Conservation (phyloP, 1,284 basidiomycete species). For the Ustilago sp. region DNA sequence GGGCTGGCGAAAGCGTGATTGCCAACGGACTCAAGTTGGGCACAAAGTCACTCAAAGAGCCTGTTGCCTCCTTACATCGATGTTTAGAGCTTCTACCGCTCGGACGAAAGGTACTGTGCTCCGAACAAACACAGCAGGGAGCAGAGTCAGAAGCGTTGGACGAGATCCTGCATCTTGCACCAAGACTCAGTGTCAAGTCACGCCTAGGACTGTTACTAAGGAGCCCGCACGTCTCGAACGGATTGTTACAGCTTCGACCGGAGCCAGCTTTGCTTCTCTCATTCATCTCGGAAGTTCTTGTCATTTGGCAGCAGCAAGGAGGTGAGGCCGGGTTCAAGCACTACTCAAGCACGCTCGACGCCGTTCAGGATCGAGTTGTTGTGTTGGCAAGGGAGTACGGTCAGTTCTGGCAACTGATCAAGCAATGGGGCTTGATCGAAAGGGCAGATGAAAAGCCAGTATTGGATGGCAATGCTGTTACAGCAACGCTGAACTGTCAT, state of each 20-base stretch:
- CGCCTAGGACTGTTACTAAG: conserved; percentile 53
- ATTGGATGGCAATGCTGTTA: conserved; percentile 61
- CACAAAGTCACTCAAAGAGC: conserved; percentile 58
- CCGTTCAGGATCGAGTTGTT: conserved; percentile 17
- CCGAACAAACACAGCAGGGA: conserved; percentile 3
- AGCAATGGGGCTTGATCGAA: conserved; percentile 26
- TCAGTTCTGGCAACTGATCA: conserved; percentile 47
- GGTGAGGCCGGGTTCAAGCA: conserved; percentile 5
- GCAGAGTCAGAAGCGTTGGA: conserved; percentile 21
- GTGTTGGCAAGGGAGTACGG: conserved; percentile 33
- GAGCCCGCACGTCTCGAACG: conserved; percentile 35
- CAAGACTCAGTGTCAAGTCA: conserved; percentile 32
- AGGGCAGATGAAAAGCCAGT: conserved; percentile 49
- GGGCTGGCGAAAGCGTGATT: conserved; percentile 60
- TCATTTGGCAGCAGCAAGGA: conserved; percentile 17
- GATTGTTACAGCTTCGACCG: conserved; percentile 35
- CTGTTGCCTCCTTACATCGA: conserved; percentile 37
- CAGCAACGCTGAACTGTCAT: conserved; percentile 42
- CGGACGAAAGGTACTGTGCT: conserved; percentile 30
- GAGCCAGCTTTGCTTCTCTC: conserved; percentile 46
- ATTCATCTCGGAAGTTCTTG: conserved; percentile 43
- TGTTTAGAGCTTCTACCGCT: conserved; percentile 36
- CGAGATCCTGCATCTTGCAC: conserved; percentile 26
- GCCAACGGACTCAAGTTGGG: conserved; percentile 65
- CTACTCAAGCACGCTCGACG: conserved; percentile 14